Evolutionary conservation across 2,329 filamentous ascomycete genomes (phyloP).

Genomic region (Ascochyta lentis): DNA sequence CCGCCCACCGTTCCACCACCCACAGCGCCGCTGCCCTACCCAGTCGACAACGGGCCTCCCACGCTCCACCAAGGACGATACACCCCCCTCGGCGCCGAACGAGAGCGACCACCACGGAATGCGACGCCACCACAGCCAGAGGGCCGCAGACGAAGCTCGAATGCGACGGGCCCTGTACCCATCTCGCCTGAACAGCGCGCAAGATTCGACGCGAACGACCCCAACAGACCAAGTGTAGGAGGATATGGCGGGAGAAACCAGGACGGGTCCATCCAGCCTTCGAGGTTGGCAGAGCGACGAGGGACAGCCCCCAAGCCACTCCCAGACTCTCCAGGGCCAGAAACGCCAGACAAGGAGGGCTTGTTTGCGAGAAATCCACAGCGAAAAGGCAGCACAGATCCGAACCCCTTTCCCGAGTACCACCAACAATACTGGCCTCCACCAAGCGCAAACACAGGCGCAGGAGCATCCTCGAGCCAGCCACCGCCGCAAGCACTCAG

Average conservation of each 20-base stretch:
- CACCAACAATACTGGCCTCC: slow-evolving; percentile 70
- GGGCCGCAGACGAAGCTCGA: slow-evolving; percentile 41
- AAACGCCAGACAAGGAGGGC: slow-evolving; percentile 76
- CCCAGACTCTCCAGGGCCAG: slow-evolving; percentile 80
- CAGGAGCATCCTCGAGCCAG: slow-evolving; percentile 27
- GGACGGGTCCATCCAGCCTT: slow-evolving; percentile 54
- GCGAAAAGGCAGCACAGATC: slow-evolving; percentile 36
- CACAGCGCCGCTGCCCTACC: slow-evolving; percentile 53
- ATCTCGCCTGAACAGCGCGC: slow-evolving; percentile 46
- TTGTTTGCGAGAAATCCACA: slow-evolving; percentile 73
- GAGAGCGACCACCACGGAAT: slow-evolving; percentile 43
- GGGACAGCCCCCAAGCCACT: slow-evolving; percentile 83
- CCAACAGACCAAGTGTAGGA: slow-evolving; percentile 55
- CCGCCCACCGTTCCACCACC: slow-evolving; percentile 53
- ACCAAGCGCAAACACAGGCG: slow-evolving; percentile 21
- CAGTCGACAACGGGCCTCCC: slow-evolving; percentile 52
- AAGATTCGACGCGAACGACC: slow-evolving; percentile 57
- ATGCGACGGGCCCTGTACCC: slow-evolving; percentile 37
- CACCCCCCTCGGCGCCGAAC: slow-evolving; percentile 47
- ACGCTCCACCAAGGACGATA: slow-evolving; percentile 37
- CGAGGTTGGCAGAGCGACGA: slow-evolving; percentile 78
- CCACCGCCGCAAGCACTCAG: slow-evolving; percentile 51
- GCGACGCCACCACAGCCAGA: slow-evolving; percentile 41
- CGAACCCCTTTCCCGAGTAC: slow-evolving; percentile 59
- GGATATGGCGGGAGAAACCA: slow-evolving; percentile 51